Conservation (phyloP, 768 basidiomycete genomes). For the Favolaschia claudopus region DNA sequence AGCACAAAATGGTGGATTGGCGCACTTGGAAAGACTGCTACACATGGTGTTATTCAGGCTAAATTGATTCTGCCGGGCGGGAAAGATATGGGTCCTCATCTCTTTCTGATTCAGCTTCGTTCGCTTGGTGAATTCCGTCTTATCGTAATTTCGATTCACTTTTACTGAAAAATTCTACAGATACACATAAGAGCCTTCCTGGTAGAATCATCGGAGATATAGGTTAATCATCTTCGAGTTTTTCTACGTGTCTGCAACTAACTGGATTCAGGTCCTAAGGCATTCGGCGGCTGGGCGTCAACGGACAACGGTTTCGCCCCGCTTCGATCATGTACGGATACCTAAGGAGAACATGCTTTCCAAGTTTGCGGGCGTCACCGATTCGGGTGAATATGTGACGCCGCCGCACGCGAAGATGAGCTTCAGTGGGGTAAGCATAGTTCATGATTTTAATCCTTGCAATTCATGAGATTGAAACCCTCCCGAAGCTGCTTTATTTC, state of each 20-base stretch:
- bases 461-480: no score
- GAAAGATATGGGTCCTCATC: constrained; percentile 32
- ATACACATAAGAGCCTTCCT: constrained; percentile 65
- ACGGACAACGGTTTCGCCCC: constrained; percentile 75
- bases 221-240: constrained; percentile 43
- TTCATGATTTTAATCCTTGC: no score
- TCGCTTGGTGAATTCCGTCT: constrained; percentile 32
- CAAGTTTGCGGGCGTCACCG: constrained; percentile 73
- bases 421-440: constrained; percentile 71
- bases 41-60: constrained; percentile 38
- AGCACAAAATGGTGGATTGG: constrained; percentile 37
- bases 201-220: constrained; percentile 79
- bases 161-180: no score
- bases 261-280: constrained; percentile 62
- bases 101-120: constrained; percentile 36
- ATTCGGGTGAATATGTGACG: constrained; percentile 67
- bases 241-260: neutral
- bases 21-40: constrained; percentile 31
- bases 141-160: no score
- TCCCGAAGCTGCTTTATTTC: constrained; percentile 72
- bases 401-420: constrained; percentile 79
- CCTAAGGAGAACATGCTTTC: constrained; percentile 78
- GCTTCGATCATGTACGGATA: constrained; percentile 68
- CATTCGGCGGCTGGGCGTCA: constrained; percentile 52
- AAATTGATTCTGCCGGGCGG: constrained; percentile 23